These are phyloP conservation scores for Euphorbia schlechtendalii DNA, from an alignment of 441 rosid genomes.

Conservation along the genomic window DNA sequence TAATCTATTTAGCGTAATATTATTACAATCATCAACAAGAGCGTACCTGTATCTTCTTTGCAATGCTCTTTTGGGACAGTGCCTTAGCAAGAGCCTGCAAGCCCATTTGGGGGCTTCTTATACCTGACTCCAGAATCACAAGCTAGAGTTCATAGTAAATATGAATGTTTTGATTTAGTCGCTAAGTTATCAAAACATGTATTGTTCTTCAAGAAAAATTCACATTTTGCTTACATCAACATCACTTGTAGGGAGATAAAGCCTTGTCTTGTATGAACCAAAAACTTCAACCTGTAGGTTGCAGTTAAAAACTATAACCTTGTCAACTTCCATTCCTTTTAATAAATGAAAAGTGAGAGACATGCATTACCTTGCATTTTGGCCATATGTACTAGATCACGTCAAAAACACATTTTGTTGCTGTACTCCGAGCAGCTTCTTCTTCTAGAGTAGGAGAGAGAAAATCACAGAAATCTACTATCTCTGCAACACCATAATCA, in stretches of 20 bases:
- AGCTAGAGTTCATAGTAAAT: constrained; percentile 35
- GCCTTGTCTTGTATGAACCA: constrained; percentile 77
- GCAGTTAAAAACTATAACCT: constrained; percentile 8
- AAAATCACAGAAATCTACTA: constrained; percentile 79
- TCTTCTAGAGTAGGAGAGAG: constrained; percentile 77
- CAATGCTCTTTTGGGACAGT: constrained; percentile 68
- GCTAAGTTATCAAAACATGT: constrained; percentile 7
- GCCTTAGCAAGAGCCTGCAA: constrained; percentile 76
- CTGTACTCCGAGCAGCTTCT: constrained; percentile 46
- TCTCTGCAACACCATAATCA: constrained; percentile 42
- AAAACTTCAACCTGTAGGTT: constrained; percentile 70
- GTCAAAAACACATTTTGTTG: constrained; percentile 50
- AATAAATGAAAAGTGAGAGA: neutral
- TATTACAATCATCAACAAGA: constrained; percentile 12
- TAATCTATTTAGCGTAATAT: neutral
- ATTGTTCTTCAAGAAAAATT: neutral
- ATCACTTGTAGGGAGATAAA: constrained; percentile 92
- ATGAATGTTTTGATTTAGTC: constrained; percentile 8
- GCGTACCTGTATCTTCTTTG: constrained; percentile 67
- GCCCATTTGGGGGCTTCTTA: constrained; percentile 62
- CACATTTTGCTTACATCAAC: constrained; percentile 60
- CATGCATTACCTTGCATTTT: constrained; percentile 44
- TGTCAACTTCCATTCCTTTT: constrained; percentile 1
- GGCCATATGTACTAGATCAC: constrained; percentile 89
- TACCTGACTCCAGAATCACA: constrained; percentile 71